phyloP scores from a whole-genome alignment of 2,329 filamentous ascomycete species.

The Colletotrichum australisinense region DNA sequence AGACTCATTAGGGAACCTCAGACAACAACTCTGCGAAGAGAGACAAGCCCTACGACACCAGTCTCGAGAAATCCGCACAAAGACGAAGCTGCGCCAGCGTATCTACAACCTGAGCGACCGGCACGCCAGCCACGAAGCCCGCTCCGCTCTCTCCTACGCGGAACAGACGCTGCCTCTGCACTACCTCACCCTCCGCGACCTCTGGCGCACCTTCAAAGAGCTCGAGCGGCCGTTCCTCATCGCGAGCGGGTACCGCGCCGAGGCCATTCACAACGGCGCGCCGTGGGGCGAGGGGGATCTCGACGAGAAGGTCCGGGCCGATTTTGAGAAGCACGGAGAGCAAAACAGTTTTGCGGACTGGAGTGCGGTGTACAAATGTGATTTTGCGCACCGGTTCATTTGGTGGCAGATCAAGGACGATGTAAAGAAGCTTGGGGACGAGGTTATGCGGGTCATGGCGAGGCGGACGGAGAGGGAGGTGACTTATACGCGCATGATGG shows the following conservation, averaged over 20 bases:
- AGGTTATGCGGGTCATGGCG: slow-evolving; percentile 31
- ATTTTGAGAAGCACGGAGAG: slow-evolving; percentile 30
- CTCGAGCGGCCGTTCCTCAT: slow-evolving; percentile 29
- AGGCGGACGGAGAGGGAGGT: slow-evolving; percentile 32
- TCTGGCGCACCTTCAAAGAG: slow-evolving; percentile 31
- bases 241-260: slow-evolving; percentile 28
- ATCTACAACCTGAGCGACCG: not conserved
- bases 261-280: slow-evolving; percentile 28
- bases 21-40: slow-evolving; percentile 30
- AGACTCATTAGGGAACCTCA: slow-evolving; percentile 27
- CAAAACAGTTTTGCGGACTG: slow-evolving; percentile 29
- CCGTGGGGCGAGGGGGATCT: slow-evolving; percentile 29
- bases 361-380: slow-evolving; percentile 30
- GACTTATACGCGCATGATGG: slow-evolving; percentile 29
- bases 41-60: slow-evolving; percentile 30
- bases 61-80: slow-evolving; percentile 23
- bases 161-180: slow-evolving; percentile 27
- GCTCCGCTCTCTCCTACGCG: slow-evolving; percentile 14
- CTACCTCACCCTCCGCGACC: slow-evolving; percentile 30
- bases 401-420: slow-evolving; percentile 34
- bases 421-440: slow-evolving; percentile 25
- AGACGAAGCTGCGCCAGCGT: slow-evolving; percentile 5
- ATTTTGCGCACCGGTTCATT: slow-evolving; percentile 32
- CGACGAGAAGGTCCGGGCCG: slow-evolving; percentile 25
- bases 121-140: slow-evolving; percentile 14